Conservation (phyloP, 257 asterid species). For the Jaltomata sinuosa region DNA sequence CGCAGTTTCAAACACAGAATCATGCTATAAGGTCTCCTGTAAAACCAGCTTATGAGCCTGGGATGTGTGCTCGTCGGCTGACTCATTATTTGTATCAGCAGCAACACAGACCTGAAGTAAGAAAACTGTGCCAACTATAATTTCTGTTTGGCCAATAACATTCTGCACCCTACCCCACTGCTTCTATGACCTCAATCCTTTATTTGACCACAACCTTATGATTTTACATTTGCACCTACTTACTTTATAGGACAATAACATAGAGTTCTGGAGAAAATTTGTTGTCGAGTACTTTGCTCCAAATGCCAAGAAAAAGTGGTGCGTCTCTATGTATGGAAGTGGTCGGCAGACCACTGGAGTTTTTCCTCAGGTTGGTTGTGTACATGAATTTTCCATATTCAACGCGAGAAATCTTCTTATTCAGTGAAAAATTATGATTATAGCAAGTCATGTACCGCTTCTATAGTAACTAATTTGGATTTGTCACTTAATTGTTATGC, state of each 20-base stretch:
- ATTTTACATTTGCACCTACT: neutral
- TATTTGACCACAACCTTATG: neutral
- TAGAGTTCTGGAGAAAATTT: constrained; percentile 89
- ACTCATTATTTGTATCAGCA: constrained; percentile 97
- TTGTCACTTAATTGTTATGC: neutral
- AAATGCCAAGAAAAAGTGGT: constrained; percentile 95
- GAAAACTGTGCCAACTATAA: neutral
- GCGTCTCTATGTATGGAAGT: constrained; percentile 94
- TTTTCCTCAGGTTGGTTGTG: constrained; percentile 71
- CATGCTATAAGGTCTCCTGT: constrained; percentile 48
- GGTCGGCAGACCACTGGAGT: constrained; percentile 95
- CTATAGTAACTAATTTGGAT: neutral
- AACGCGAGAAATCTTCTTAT: neutral
- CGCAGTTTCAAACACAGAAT: constrained; percentile 62
- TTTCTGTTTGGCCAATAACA: neutral
- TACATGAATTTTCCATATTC: neutral
- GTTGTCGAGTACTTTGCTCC: constrained; percentile 86
- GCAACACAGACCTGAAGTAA: constrained; percentile 91
- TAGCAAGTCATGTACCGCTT: neutral
- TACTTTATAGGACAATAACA: constrained; percentile 65
- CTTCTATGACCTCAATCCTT: neutral
- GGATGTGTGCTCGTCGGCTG: constrained; percentile 92
- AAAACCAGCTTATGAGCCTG: constrained; percentile 88
- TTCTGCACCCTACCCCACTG: neutral
- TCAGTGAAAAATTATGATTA: neutral